A percentile compares a stretch with the other conserved stretches of the same genome.
Evolutionary conservation across 257 asterid genomes (phyloP).

Genomic region (Nicotiana undulata): DNA sequence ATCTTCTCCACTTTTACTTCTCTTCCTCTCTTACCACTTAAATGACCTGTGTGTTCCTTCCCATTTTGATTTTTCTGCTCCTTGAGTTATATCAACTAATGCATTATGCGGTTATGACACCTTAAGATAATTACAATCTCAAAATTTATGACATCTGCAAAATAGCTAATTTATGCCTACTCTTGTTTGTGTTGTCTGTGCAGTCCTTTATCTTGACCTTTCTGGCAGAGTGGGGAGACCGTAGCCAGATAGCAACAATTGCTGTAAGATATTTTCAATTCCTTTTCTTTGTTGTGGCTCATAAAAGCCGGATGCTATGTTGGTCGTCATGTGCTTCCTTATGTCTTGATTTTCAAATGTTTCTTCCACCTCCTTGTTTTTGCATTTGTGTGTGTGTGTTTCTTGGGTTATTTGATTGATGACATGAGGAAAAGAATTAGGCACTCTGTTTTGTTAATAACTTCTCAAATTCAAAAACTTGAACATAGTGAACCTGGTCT

Average conservation of each 20-base stretch:
- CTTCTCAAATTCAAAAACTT: background rate
- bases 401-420: background rate
- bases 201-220: constrained; percentile 90
- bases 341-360: background rate
- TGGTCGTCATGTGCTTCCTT: background rate
- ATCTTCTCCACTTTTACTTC: background rate
- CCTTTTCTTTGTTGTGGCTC: background rate
- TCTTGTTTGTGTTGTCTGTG: constrained; percentile 9
- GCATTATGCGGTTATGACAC: background rate
- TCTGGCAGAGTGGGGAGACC: constrained; percentile 97
- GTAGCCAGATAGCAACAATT: constrained; percentile 96
- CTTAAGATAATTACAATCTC: background rate
- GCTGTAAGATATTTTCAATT: constrained; percentile 51
- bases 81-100: background rate
- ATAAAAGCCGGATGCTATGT: background rate
- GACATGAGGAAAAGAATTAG: background rate
- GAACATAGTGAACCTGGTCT: background rate
- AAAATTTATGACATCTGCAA: background rate
- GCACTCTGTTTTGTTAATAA: background rate
- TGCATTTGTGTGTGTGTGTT: background rate
- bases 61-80: background rate
- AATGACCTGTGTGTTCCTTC: background rate
- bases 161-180: background rate
- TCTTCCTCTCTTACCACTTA: background rate
- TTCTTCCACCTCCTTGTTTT: background rate